Conservation (phyloP, 495 filamentous ascomycete species). For the Cercophora newfieldiana region DNA sequence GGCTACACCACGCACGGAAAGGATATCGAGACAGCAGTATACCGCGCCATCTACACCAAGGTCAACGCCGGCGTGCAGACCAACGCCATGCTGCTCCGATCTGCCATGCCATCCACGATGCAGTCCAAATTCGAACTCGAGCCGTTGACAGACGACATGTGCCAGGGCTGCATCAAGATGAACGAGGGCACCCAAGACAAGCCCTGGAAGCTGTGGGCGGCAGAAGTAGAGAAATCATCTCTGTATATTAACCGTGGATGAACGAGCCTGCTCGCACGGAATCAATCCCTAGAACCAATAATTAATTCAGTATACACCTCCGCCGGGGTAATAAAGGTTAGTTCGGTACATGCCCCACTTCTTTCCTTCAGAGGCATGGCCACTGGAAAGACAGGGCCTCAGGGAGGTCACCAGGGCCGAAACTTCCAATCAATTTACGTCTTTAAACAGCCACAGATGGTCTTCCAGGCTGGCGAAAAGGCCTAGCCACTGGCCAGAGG, state of each 20-base stretch:
- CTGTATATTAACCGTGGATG: conserved; percentile 12
- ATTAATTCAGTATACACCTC: too few relatives aligned
- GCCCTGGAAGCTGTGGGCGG: conserved; percentile 12
- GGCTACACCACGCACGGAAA: conserved; percentile 11
- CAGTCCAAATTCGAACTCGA: conserved; percentile 5
- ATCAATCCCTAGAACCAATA: background rate
- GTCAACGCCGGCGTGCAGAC: conserved; percentile 13
- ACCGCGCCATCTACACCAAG: conserved; percentile 15
- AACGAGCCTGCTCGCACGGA: background rate
- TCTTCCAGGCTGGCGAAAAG: too few relatives aligned
- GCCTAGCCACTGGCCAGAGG: too few relatives aligned
- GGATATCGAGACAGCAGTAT: conserved; percentile 10
- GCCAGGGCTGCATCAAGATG: conserved; percentile 4
- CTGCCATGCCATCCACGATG: conserved; percentile 5
- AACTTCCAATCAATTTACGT: too few relatives aligned
- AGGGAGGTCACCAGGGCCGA: too few relatives aligned
- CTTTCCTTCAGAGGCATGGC: too few relatives aligned
- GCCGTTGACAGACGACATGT: conserved; percentile 7
- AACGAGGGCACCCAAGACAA: conserved; percentile 13
- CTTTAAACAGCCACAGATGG: too few relatives aligned
- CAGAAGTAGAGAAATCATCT: conserved; percentile 8
- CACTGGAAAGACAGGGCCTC: too few relatives aligned
- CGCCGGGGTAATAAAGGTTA: too few relatives aligned
- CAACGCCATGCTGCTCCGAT: conserved; percentile 7
- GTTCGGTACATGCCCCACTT: too few relatives aligned